Evolutionary conservation across 1,284 basidiomycete species (phyloP).

Genomic region (Irpex sp.): DNA sequence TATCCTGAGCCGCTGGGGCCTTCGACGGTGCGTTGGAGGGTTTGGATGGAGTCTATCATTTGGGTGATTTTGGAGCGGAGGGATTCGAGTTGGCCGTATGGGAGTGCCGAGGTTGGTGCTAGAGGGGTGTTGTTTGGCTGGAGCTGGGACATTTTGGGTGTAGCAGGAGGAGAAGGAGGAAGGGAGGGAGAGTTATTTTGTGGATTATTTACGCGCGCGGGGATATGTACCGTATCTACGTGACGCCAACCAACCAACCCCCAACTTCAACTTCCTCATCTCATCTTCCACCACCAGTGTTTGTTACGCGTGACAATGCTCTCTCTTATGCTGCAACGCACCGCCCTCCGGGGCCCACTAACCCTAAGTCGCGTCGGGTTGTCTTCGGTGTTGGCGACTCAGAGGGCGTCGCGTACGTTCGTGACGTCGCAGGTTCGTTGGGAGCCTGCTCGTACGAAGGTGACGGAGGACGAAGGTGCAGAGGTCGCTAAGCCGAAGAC

Average conservation of each 20-base stretch:
- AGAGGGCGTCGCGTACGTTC: slow-evolving; percentile 7
- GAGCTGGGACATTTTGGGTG: not conserved
- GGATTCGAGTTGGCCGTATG: slow-evolving; percentile 59
- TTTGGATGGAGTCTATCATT: slow-evolving; percentile 68
- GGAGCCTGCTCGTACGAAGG: too few relatives aligned
- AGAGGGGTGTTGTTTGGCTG: not conserved
- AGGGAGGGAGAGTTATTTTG: not conserved
- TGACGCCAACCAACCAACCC: not conserved
- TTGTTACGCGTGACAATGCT: slow-evolving; percentile 3
- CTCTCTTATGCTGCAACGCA: slow-evolving; percentile 3
- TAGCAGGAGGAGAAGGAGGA: not conserved
- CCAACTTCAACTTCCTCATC: too few relatives aligned
- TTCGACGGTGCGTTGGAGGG: slow-evolving; percentile 58
- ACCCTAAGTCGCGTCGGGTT: not conserved
- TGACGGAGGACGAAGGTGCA: too few relatives aligned
- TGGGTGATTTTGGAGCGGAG: slow-evolving; percentile 67
- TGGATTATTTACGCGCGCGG: not conserved
- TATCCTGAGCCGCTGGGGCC: slow-evolving; percentile 37
- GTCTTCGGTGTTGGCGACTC: not conserved
- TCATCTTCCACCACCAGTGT: too few relatives aligned
- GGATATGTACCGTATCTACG: not conserved
- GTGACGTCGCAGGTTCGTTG: slow-evolving; percentile 3
- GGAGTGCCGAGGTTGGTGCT: slow-evolving; percentile 16
- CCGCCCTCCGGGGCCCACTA: not conserved
- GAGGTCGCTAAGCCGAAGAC: too few relatives aligned